Base-by-base conservation (phyloP, 2,329 filamentous ascomycete species). In the Ilyonectria destructans region DNA sequence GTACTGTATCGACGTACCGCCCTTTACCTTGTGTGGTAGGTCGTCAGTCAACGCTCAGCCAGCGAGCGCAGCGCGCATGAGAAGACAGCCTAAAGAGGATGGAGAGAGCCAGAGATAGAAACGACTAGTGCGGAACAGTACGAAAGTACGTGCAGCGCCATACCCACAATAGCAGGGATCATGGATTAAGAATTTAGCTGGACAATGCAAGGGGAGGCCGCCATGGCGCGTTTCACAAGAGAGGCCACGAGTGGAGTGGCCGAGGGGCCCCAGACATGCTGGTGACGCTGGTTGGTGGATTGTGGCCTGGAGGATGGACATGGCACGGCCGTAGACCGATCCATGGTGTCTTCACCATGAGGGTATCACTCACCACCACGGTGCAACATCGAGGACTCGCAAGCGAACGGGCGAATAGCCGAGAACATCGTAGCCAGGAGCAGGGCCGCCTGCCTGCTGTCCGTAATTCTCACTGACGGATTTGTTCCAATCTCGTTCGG, bases 191-290 rank as follows among this genome's bases (percentile, higher is more conserved):
- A 51, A 46, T 45, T 58, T 40, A 54, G 56, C 58, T 62, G 64
- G 58, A 17, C 46, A 54, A 7, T 40, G 64, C 54, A 62, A 67
- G 64, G 63, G 63, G 58, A 61, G 58, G 58, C 58, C 58, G 58
- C 64, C 64, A 13, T 67, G 64, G 64, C 64, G 64, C 46, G 64
- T 67, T 67, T 67, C 64, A 67, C 37, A 62, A 58, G 35, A 60
- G 58, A 62, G 48, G 48, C 58, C 46, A 21, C 35, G 19, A 29
- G 65, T 61, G 57, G 61, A 51, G 56, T n/a, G 7, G 13, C 17
- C 40, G n/a, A 55, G 49, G 37, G 57, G 45, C 35, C 58, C 51
- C 49, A 52, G 37, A 49, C 45, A 13, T 29, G 61, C 23, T 31
- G 51, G 52, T 19, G 9, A 48, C 26, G 56, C 52, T 65, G 62